A percentile compares a stretch with the other conserved stretches of the same genome.
Conservation (phyloP, 164 flowering plant species). For the Chimonanthus praecox region DNA sequence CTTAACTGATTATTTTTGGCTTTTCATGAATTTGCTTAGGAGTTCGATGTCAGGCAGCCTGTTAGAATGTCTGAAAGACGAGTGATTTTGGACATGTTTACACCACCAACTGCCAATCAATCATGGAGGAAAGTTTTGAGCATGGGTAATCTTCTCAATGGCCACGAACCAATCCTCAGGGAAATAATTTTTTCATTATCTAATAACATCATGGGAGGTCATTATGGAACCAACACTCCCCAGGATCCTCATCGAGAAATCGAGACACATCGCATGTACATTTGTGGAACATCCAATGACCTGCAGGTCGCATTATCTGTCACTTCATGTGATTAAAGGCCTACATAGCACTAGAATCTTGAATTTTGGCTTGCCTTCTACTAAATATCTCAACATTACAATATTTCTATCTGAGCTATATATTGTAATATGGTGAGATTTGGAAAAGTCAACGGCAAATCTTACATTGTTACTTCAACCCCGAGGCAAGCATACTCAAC, state of each 20-base stretch:
- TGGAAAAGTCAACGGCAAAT: background rate
- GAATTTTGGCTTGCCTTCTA: background rate
- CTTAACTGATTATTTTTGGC: background rate
- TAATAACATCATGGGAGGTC: constrained; percentile 37
- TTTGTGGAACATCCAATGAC: constrained; percentile 24
- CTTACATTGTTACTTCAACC: background rate
- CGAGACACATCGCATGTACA: constrained; percentile 45
- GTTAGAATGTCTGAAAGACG: constrained; percentile 55
- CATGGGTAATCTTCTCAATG: constrained; percentile 98
- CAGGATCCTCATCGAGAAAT: constrained; percentile 32
- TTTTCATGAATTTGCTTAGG: constrained; percentile 29
- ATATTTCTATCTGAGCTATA: background rate
- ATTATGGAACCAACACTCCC: constrained; percentile 39
- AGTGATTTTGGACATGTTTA: constrained; percentile 55
- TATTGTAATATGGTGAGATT: background rate
- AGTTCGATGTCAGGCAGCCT: constrained; percentile 44
- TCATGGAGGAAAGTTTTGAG: constrained; percentile 96
- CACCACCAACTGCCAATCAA: constrained; percentile 74
- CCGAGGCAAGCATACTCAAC: no score
- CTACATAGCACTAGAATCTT: background rate
- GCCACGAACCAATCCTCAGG: constrained; percentile 82
- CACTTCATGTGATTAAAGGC: constrained; percentile 34
- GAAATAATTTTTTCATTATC: constrained; percentile 67
- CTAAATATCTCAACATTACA: background rate
- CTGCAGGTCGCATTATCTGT: constrained; percentile 21